Conservation (phyloP, 164 flowering plant species). For the Tetrastigma voinierianum region DNA sequence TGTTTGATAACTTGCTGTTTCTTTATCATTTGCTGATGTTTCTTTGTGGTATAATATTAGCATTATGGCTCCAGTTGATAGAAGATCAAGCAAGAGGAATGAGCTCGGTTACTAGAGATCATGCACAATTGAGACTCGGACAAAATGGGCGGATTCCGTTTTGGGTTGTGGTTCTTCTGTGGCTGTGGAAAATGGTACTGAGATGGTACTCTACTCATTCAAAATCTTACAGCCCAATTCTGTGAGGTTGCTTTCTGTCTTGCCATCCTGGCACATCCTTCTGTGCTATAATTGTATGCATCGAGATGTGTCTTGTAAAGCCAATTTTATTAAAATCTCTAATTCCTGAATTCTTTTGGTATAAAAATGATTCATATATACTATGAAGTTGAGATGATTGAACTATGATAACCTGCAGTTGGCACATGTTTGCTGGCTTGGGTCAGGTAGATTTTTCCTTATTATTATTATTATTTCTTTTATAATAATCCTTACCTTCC, state of each 20-base stretch:
- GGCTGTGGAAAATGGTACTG: constrained; percentile 30
- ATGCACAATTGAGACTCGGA: constrained; percentile 22
- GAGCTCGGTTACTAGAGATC: constrained; percentile 19
- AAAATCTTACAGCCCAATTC: constrained; percentile 22
- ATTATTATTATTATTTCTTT: no score
- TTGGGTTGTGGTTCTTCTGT: constrained; percentile 28
- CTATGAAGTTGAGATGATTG: no score
- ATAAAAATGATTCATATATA: no score
- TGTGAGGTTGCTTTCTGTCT: constrained; percentile 26
- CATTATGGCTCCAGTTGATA: constrained; percentile 46
- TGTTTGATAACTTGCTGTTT: not conserved
- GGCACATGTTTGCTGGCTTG: no score
- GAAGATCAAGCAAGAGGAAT: constrained; percentile 50
- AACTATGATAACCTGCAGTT: no score
- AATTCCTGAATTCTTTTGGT: not conserved
- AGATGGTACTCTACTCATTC: constrained; percentile 27
- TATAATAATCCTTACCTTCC: no score
- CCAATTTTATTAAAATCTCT: not conserved
- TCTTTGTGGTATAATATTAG: constrained; percentile 6
- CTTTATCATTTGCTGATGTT: not conserved
- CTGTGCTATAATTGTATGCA: not conserved
- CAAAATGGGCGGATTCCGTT: constrained; percentile 21
- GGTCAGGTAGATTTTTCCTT: no score
- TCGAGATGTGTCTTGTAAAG: not conserved
- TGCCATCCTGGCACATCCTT: not conserved